phyloP scores from a whole-genome alignment of 768 basidiomycete genomes.

The Lentinula sp. region DNA sequence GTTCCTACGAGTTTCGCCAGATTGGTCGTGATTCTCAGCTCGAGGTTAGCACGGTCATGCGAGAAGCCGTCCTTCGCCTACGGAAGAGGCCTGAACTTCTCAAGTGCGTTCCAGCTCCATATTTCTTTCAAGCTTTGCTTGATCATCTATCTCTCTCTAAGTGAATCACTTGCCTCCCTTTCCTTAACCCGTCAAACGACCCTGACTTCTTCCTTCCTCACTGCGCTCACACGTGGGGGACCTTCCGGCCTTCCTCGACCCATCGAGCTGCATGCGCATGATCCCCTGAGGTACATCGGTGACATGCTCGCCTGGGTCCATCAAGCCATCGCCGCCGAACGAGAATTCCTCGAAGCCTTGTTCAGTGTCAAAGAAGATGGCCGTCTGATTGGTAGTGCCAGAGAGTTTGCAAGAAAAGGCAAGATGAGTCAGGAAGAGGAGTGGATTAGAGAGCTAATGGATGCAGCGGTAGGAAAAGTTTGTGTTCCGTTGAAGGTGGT shows the following conservation, averaged over 20 bases:
- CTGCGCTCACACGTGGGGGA: slow-evolving; percentile 84
- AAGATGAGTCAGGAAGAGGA: slow-evolving; percentile 63
- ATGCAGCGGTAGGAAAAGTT: slow-evolving; percentile 74
- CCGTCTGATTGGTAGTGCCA: slow-evolving; percentile 72
- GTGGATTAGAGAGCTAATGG: slow-evolving; percentile 76
- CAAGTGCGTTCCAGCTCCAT: slow-evolving; percentile 37
- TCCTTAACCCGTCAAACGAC: slow-evolving; percentile 79
- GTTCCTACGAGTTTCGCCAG: slow-evolving; percentile 77
- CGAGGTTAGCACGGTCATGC: slow-evolving; percentile 59
- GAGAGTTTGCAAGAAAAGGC: slow-evolving; percentile 36
- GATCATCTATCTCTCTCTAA: slow-evolving; percentile 10
- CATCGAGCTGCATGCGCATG: slow-evolving; percentile 97
- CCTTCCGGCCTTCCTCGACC: slow-evolving; percentile 82
- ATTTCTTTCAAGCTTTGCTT: neutral
- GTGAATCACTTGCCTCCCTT: slow-evolving; percentile 69
- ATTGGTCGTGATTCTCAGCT: slow-evolving; percentile 69
- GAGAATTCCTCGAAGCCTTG: slow-evolving; percentile 85
- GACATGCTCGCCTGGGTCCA: slow-evolving; percentile 99
- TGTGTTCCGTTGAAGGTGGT: slow-evolving; percentile 83
- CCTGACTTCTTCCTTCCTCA: slow-evolving; percentile 75
- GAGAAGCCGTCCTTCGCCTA: slow-evolving; percentile 71
- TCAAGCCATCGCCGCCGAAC: slow-evolving; percentile 91
- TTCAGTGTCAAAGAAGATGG: slow-evolving; percentile 64
- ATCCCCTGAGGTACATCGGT: slow-evolving; percentile 92
- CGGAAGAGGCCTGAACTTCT: slow-evolving; percentile 73